Evolutionary conservation across 1,284 basidiomycete genomes (phyloP).

Genomic region (Tilletia walkeri): DNA sequence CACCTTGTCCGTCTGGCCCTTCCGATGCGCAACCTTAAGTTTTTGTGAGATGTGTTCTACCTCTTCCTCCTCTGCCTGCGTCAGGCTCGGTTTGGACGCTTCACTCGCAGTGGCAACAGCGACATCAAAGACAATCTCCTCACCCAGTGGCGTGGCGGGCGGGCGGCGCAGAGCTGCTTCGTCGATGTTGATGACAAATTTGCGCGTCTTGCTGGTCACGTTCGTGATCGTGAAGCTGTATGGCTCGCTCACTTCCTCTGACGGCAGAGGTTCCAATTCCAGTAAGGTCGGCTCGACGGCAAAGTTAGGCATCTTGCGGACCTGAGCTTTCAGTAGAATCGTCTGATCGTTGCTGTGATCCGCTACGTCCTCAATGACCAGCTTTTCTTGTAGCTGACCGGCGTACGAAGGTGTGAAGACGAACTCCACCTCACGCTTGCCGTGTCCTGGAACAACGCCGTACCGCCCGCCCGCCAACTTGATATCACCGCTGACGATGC

Average conservation of each 20-base stretch:
- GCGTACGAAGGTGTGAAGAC: constrained; percentile 56
- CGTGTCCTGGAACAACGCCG: constrained; percentile 60
- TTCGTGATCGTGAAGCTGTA: constrained; percentile 58
- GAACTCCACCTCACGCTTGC: constrained; percentile 60
- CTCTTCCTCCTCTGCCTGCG: constrained; percentile 61
- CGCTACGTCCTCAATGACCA: constrained; percentile 60
- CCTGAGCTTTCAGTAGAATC: constrained; percentile 59
- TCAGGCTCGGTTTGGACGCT: constrained; percentile 52
- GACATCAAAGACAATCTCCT: constrained; percentile 26
- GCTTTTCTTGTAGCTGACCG: constrained; percentile 59
- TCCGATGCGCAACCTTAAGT: constrained; percentile 60
- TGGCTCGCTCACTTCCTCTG: constrained; percentile 42
- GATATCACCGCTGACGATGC: constrained; percentile 61
- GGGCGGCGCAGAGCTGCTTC: constrained; percentile 26
- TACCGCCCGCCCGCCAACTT: constrained; percentile 59
- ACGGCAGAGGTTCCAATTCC: constrained; percentile 54
- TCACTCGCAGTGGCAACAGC: constrained; percentile 19
- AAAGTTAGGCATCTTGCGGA: constrained; percentile 59
- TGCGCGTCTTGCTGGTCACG: constrained; percentile 57
- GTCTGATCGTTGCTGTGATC: constrained; percentile 59
- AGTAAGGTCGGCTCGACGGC: constrained; percentile 56
- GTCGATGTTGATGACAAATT: constrained; percentile 57
- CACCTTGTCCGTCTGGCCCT: constrained; percentile 60
- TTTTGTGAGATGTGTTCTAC: constrained; percentile 61
- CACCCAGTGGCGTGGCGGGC: not conserved